Base-by-base conservation (phyloP, 768 basidiomycete genomes). In the Epithele typhae region DNA sequence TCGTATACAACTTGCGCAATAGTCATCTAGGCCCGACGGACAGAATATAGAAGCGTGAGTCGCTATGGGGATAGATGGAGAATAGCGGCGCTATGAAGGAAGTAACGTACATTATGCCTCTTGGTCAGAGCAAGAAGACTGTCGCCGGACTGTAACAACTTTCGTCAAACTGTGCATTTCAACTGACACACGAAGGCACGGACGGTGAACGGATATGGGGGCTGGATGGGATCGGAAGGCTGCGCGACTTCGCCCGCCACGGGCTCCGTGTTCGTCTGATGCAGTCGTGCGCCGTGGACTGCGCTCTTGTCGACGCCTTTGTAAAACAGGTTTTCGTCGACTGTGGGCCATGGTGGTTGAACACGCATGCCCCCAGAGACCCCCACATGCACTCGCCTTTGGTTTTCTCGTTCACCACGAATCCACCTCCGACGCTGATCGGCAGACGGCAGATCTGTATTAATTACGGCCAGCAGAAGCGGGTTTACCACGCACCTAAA, bases 311-410 rank as follows among this genome's bases (percentile, higher is more conserved):
- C 81, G 22, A 94, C 87, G 15, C 88, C 82, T 65, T 91, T 92
- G 74, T 96, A 97, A 63, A 90, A 97, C 51, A 96, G 61, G 61
- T 97, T 97, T 68, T 97, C 94, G 56, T 92, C 92, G 45, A 84
- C 90, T 87, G 46, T 9, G 18, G 8, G n/a, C 35, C 35, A 36
- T 8, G 35, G 7, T 17, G n/a, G 18, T 30, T 36, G 35, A 8
- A n/a, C 35, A n/a, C n/a, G 9, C 35, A 37, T 37, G 30, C 18
- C 1, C 10, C 23, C 12, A 7, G 17, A 1, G 24, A 21, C 10
- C 11, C 10, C 23, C 25, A 33, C 21, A 27, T 15, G n/a, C n/a
- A 52, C 59, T 48, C 54, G 84, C 88, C 82, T 73, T 93, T 86
- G 1, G 92, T 96, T 63, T 92, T 88, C 33, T 93, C 89, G 58